Conservation (phyloP, 345 rosid genomes). For the Hypericum androsaemum region DNA sequence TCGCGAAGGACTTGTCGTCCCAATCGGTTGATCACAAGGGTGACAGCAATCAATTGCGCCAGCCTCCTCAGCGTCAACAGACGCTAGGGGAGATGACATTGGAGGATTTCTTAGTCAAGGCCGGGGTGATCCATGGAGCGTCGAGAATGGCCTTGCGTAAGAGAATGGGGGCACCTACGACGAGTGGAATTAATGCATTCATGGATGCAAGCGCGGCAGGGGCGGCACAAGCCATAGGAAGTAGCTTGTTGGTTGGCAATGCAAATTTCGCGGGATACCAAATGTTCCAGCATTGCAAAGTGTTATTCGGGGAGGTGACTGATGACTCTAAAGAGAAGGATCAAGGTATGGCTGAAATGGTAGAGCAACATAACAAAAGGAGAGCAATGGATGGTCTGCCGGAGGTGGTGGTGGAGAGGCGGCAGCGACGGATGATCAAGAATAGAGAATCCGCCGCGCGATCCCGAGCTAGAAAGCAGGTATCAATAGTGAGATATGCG, state of each 20-base stretch:
- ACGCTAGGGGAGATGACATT: conserved; percentile 73
- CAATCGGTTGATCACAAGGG: conserved; percentile 17
- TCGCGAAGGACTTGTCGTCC: conserved; percentile 37
- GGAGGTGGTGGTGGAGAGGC: conserved; percentile 63
- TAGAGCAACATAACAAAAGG: conserved; percentile 29
- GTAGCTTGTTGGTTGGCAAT: conserved; percentile 12
- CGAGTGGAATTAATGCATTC: conserved; percentile 9
- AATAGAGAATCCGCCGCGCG: conserved; percentile 89
- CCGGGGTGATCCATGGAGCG: conserved; percentile 65
- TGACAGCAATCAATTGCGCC: conserved; percentile 10
- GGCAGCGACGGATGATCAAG: conserved; percentile 86
- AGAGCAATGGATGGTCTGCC: conserved; percentile 60
- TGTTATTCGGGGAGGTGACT: conserved; percentile 32
- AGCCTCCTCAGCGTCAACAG: conserved; percentile 36
- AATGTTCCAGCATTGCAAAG: conserved; percentile 17
- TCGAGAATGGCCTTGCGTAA: conserved; percentile 3
- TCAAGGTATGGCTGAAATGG: conserved; percentile 21
- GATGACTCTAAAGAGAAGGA: conserved; percentile 23
- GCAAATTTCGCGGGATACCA: conserved; percentile 23
- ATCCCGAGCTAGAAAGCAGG: conserved; percentile 94
- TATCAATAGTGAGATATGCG: not conserved
- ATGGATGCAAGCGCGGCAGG: conserved; percentile 29
- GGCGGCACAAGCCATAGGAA: conserved; percentile 21
- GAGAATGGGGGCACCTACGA: conserved; percentile 1
- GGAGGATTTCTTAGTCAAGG: conserved; percentile 77